Base-by-base conservation (phyloP, 106 monocot species). In the Platanthera zijinensis region DNA sequence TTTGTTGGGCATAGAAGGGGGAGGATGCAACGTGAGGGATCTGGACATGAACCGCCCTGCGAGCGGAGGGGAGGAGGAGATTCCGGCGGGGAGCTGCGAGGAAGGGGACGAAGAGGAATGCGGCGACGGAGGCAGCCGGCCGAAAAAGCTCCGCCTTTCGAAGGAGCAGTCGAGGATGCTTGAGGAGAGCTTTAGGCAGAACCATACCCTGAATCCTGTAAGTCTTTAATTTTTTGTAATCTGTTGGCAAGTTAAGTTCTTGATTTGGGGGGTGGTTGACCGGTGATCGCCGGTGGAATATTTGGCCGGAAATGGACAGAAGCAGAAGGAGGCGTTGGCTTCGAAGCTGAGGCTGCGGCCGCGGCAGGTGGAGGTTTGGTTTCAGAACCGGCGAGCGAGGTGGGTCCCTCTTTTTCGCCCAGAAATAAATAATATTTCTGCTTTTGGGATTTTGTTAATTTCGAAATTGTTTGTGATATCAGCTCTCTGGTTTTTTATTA, bases 331-430 rank as follows among this genome's bases (percentile, higher is more conserved):
- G 78, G 90, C 90, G 52, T 79, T 96, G 79, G 96, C 96, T 4
- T 68, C 79, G 72, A 89, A 81, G 79, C 80, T 96, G 75, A 85
- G 84, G 76, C 89, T 96, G 83, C 57, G 82, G 84, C 87, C 96
- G 0, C 78, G 96, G 15, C 96, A 96, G 74, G 96, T 96, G 80
- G 96, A 96, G 83, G 96, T 96, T 48, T 96, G 96, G 96, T 96
- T 96, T 72, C 96, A 96, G 79, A 96, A 96, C 79, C 92, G 92
- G 74, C 77, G 96, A 68, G 96, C 96, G 7, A 92, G 95, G 95
- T 95, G 50, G 19, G 71, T 50, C 5, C 5, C 21, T 72, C 61
- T 61, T n/a, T 61, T 17, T 6, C n/a, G 13, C 3, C 12, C 3
- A 10, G 0, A 53, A 10, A 10, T 25, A 53, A 10, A 10, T 25